A percentile compares a stretch with the other conserved stretches of the same genome.
Evolutionary conservation across 768 basidiomycete genomes (phyloP).

Genomic region (Rossbeevera mucosa): DNA sequence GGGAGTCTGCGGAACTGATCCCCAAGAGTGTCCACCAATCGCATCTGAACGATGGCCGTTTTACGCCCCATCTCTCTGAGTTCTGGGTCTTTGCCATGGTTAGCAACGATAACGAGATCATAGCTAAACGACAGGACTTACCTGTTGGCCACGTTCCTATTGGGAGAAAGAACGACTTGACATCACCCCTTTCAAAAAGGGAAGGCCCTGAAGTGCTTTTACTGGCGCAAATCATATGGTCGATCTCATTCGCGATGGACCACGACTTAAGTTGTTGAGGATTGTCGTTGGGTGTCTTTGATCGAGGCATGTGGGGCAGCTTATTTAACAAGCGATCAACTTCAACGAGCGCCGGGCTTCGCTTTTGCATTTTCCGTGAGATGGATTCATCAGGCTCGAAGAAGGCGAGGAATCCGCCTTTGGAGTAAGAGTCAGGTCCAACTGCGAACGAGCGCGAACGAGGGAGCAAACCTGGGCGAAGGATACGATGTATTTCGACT

Average conservation of each 20-base stretch:
- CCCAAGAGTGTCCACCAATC: slow-evolving; percentile 3
- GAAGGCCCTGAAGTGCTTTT: not conserved
- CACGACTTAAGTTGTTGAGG: not conserved
- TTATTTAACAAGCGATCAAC: slow-evolving; percentile 5
- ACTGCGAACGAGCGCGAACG: not conserved
- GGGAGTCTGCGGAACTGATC: slow-evolving; percentile 3
- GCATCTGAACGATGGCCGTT: slow-evolving; percentile 1
- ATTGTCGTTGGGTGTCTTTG: not conserved
- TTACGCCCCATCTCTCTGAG: slow-evolving; percentile 4
- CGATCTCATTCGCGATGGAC: slow-evolving; percentile 1
- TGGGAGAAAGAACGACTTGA: slow-evolving; percentile 1
- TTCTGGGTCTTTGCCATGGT: not conserved
- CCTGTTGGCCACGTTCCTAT: slow-evolving; percentile 6
- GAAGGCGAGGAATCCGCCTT: slow-evolving; percentile 4
- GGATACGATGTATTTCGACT: slow-evolving; percentile 3
- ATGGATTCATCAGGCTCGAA: slow-evolving; percentile 4
- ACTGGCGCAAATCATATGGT: not conserved
- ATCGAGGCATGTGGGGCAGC: slow-evolving; percentile 4
- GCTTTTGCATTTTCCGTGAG: not conserved
- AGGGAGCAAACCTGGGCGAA: not conserved
- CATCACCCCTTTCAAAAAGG: not conserved
- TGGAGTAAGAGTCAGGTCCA: not conserved
- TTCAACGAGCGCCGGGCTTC: slow-evolving; percentile 1
- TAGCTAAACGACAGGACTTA: not conserved
- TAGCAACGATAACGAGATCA: not conserved